Evolutionary conservation across 2,329 filamentous ascomycete species (phyloP).

Genomic region (Stagonosporopsis chrysanthemi): DNA sequence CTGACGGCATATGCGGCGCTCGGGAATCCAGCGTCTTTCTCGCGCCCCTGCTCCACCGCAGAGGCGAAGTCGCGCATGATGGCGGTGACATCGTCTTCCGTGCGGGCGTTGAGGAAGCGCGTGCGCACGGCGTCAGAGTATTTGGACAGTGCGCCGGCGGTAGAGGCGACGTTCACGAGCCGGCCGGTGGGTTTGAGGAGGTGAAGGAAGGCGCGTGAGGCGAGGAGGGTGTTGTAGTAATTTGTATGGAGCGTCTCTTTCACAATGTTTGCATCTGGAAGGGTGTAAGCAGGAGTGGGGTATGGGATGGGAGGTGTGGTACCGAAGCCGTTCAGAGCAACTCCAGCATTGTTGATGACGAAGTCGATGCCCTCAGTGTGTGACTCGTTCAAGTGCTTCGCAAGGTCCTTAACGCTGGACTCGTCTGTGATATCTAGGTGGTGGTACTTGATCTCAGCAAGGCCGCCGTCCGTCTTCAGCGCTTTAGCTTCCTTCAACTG

Average conservation of each 20-base stretch:
- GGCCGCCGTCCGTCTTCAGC: constrained; percentile 45
- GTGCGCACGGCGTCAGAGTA: constrained; percentile 55
- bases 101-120: constrained; percentile 53
- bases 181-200: constrained; percentile 56
- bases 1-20: constrained; percentile 59
- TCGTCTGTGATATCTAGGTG: constrained; percentile 58
- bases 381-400: constrained; percentile 51
- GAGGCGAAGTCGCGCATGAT: constrained; percentile 60
- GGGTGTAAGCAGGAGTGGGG: neutral
- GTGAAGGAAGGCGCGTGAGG: constrained; percentile 56
- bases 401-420: constrained; percentile 55
- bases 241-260: constrained; percentile 59
- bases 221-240: constrained; percentile 61
- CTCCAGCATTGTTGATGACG: constrained; percentile 63
- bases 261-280: constrained; percentile 55
- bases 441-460: constrained; percentile 58
- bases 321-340: constrained; percentile 58
- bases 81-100: constrained; percentile 54
- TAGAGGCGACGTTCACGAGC: constrained; percentile 59
- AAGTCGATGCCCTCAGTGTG: constrained; percentile 61
- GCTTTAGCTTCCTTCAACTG: constrained; percentile 58
- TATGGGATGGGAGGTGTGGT: neutral
- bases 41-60: constrained; percentile 55
- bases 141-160: constrained; percentile 54
- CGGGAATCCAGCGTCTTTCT: constrained; percentile 59